Evolutionary conservation across 345 rosid genomes (phyloP), one percentile per base, ranked within the genome.

Genomic region (Aurinia saxatilis): DNA sequence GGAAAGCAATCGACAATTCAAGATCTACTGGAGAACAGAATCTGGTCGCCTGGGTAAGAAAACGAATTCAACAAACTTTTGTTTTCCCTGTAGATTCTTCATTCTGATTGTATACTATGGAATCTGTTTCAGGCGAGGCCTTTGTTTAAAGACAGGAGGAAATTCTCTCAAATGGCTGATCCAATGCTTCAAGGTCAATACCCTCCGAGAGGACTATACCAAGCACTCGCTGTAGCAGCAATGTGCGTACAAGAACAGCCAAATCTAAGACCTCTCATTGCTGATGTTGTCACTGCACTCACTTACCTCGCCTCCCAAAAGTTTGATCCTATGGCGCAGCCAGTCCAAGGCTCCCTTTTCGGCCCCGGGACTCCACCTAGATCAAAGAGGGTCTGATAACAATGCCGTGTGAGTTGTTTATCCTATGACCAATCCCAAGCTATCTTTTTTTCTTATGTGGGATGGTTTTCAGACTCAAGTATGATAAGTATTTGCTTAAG

Each of bases 161-260:
- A 79, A 72, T 88, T 86, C 63, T 54, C 85, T n/a, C 86, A 77
- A 29, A 88, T 91, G 76, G 96, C 87, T 46, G 98, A 88, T 77
- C 98, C 96, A 4, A 51, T 75, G 72, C 86, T 91, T 45, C 88
- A 84, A 54, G 88, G 91, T 34, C 95, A 80, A 39, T 91, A 81
- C 78, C 91, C 96, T 52, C 66, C 82, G 9, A 65, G 96, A 65
- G 91, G 98, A 13, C 68, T 88, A 61, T 91, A 82, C 77, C 98
- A 91, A 88, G 98, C 95, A 46, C 95, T 91, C 36, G 88, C 96
- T 8, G 83, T 91, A 45, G 96, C 96, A 12, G 88, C 91, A 10
- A 91, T 91, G 98, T 88, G 98, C 25, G 95, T 88, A 16, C 91
- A 86, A 67, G 95, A 91, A 60, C 87, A 86, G 75, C 92, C 98